phyloP scores from a whole-genome alignment of 768 basidiomycete species.

The Clitopilus hobsonii region DNA sequence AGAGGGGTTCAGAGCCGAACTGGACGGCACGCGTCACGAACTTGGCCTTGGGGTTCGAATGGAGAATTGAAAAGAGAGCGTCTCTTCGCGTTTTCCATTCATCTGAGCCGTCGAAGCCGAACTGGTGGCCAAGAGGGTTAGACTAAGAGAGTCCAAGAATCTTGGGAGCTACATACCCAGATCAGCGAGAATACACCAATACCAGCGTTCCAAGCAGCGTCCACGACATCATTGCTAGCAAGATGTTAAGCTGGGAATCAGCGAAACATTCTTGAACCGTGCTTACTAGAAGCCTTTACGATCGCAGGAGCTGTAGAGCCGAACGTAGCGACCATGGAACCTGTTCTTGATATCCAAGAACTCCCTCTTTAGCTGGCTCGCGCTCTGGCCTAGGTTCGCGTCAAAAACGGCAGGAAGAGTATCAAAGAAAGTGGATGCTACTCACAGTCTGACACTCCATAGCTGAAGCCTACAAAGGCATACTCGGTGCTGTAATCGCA shows the following conservation, averaged over 20 bases:
- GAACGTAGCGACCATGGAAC: slow-evolving; percentile 65
- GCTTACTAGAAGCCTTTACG: slow-evolving; percentile 41
- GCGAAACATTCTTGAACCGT: not conserved
- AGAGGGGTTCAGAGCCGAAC: slow-evolving; percentile 71
- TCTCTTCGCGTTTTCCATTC: slow-evolving; percentile 54
- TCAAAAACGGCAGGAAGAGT: no score
- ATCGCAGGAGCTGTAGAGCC: slow-evolving; percentile 47
- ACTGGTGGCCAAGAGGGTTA: slow-evolving; percentile 23
- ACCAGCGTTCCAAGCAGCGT: slow-evolving; percentile 63
- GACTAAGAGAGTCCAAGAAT: slow-evolving; percentile 1
- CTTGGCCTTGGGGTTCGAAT: slow-evolving; percentile 56
- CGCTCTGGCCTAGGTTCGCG: slow-evolving; percentile 63
- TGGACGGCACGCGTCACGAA: slow-evolving; percentile 64
- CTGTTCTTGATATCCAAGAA: slow-evolving; percentile 55
- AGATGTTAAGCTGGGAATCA: not conserved
- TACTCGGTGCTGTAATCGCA: slow-evolving; percentile 61
- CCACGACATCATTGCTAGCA: slow-evolving; percentile 49
- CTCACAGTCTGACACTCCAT: slow-evolving; percentile 65
- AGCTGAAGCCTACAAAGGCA: slow-evolving; percentile 75
- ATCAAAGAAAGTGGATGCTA: not conserved
- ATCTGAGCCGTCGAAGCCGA: slow-evolving; percentile 42
- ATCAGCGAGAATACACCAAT: slow-evolving; percentile 71
- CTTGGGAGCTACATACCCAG: slow-evolving; percentile 44
- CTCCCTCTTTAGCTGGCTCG: slow-evolving; percentile 41
- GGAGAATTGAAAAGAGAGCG: slow-evolving; percentile 44